Conservation (phyloP, 140 eudicot genomes). For the Stevia rebaudiana region DNA sequence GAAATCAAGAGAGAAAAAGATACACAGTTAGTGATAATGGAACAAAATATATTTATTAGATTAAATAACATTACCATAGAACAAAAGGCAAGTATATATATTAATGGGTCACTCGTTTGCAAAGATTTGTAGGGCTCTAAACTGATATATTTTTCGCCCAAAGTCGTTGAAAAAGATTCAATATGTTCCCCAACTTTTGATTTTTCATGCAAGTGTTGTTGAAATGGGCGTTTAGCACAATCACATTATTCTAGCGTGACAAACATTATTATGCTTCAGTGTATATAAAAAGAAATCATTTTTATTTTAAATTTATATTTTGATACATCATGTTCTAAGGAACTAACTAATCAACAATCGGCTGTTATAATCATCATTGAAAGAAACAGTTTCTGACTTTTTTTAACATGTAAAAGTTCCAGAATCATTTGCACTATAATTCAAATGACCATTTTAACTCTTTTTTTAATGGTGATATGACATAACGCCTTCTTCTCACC, state of each 20-base stretch:
- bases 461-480: too few species aligned
- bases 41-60: conserved; percentile 29
- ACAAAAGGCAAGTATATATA: conserved; percentile 30
- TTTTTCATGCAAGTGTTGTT: conserved; percentile 14
- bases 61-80: conserved; percentile 28
- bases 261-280: too few species aligned
- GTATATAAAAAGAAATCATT: too few species aligned
- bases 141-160: conserved; percentile 22
- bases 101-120: conserved; percentile 34
- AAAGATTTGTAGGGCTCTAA: conserved; percentile 42
- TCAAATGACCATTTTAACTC: too few species aligned
- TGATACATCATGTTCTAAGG: background rate
- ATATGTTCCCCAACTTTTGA: conserved; percentile 32
- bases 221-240: background rate
- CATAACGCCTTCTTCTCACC: too few species aligned
- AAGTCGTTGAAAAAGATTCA: conserved; percentile 39
- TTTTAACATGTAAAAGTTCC: too few species aligned
- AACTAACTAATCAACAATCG: too few species aligned
- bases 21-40: conserved; percentile 27
- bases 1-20: background rate
- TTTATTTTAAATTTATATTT: background rate
- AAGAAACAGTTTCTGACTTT: too few species aligned
- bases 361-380: too few species aligned
- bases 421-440: too few species aligned
- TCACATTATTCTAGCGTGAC: background rate